phyloP scores from a whole-genome alignment of 768 basidiomycete species.

The Pulveroboletus sp. region DNA sequence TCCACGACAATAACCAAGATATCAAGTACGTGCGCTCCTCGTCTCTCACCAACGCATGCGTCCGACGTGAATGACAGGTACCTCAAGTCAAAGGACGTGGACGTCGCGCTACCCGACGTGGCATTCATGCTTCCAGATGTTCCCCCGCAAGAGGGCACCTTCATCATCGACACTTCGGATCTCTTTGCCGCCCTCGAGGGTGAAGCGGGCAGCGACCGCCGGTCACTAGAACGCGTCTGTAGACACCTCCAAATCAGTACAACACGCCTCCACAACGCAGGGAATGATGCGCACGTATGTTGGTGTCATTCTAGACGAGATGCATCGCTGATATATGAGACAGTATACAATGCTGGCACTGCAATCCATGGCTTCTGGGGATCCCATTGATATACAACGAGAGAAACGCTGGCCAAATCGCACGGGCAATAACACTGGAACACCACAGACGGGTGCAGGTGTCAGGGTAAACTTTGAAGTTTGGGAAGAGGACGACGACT shows the following conservation, averaged over 20 bases:
- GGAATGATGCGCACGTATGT: slow-evolving; percentile 79
- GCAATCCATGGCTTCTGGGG: slow-evolving; percentile 68
- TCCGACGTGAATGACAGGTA: slow-evolving; percentile 36
- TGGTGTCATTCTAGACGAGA: neutral
- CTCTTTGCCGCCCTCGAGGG: slow-evolving; percentile 75
- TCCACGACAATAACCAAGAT: slow-evolving; percentile 76
- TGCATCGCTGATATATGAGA: neutral
- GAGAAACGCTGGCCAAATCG: slow-evolving; percentile 75
- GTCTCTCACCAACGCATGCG: neutral
- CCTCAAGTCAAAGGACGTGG: slow-evolving; percentile 46
- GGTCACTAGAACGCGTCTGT: slow-evolving; percentile 58
- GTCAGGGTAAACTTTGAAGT: slow-evolving; percentile 55
- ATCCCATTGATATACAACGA: slow-evolving; percentile 68
- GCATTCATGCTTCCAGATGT: slow-evolving; percentile 54
- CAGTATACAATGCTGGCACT: slow-evolving; percentile 70
- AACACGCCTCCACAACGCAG: slow-evolving; percentile 71
- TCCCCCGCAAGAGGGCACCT: slow-evolving; percentile 49
- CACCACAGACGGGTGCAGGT: slow-evolving; percentile 24
- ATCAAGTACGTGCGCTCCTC: slow-evolving; percentile 48
- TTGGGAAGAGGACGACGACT: slow-evolving; percentile 53
- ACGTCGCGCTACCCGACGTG: slow-evolving; percentile 49
- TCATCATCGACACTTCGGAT: slow-evolving; percentile 67
- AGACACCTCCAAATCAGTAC: slow-evolving; percentile 55
- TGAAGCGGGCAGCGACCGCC: slow-evolving; percentile 44
- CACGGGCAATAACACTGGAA: slow-evolving; percentile 26